A percentile compares a stretch with the other conserved stretches of the same genome.
Evolutionary conservation across 768 basidiomycete genomes (phyloP).

Genomic region (Boletus rubropictus): DNA sequence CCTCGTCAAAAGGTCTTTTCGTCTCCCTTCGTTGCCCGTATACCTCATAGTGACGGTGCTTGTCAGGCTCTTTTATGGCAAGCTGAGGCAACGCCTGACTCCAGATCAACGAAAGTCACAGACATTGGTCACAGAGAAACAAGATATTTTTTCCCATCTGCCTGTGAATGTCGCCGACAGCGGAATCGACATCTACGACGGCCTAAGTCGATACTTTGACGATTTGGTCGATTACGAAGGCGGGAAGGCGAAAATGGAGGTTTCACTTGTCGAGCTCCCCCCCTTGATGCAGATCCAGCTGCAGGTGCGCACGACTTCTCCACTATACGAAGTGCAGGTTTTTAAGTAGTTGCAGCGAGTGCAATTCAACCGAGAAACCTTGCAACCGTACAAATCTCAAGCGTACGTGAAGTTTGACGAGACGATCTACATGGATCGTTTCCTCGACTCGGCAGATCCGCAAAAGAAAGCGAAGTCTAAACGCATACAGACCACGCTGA

Average conservation of each 20-base stretch:
- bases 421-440: conserved; percentile 86
- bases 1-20: conserved; percentile 69
- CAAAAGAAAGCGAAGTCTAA: conserved; percentile 69
- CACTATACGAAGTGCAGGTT: neutral
- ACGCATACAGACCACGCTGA: conserved; percentile 61
- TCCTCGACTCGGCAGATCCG: conserved; percentile 69
- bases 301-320: conserved; percentile 52
- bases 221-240: conserved; percentile 85
- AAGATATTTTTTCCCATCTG: conserved; percentile 89
- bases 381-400: conserved; percentile 93
- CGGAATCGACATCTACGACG: conserved; percentile 90
- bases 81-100: conserved; percentile 59
- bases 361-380: conserved; percentile 88
- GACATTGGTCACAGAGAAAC: conserved; percentile 70
- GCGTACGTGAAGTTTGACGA: conserved; percentile 90
- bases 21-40: neutral
- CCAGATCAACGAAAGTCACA: conserved; percentile 37
- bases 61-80: conserved; percentile 80
- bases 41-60: conserved; percentile 3
- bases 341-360: conserved; percentile 53
- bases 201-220: conserved; percentile 85
- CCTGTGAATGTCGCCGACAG: conserved; percentile 90
- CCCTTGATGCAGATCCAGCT: conserved; percentile 92
- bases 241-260: conserved; percentile 81
- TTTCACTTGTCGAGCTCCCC: conserved; percentile 79